Percentiles rank a stretch among this genome's conserved stretches.
Evolutionary conservation across 345 rosid species (phyloP).

Genomic region (Eucalyptus regnans): DNA sequence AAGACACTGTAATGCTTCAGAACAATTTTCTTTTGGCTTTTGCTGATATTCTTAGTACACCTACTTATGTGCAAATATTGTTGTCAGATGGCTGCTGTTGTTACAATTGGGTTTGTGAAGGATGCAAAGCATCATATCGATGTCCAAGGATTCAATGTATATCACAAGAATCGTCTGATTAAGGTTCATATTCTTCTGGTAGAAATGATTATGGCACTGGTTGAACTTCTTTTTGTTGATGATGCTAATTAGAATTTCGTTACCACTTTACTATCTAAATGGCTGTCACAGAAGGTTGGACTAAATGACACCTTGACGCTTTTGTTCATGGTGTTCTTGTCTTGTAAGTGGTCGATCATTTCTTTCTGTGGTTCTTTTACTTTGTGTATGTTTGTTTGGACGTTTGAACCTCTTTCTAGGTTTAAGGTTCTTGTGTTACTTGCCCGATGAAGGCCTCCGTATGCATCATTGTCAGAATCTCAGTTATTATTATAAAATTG

Average conservation of each 20-base stretch:
- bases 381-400: background rate
- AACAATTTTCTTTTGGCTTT: background rate
- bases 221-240: background rate
- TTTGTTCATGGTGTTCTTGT: background rate
- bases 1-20: constrained; percentile 35
- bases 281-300: background rate
- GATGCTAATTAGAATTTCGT: background rate
- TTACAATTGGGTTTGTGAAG: constrained; percentile 88
- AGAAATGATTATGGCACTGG: background rate
- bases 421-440: background rate
- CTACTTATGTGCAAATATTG: background rate
- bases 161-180: constrained; percentile 91
- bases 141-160: constrained; percentile 91
- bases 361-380: background rate
- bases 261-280: background rate
- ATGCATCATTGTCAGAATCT: background rate
- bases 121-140: constrained; percentile 84
- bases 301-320: background rate
- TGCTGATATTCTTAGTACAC: background rate
- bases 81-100: constrained; percentile 65
- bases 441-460: background rate
- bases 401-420: background rate
- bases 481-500: background rate
- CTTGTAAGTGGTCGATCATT: background rate
- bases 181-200: constrained; percentile 40